Conservation (phyloP, 768 basidiomycete species). For the Lentinula raphanica region DNA sequence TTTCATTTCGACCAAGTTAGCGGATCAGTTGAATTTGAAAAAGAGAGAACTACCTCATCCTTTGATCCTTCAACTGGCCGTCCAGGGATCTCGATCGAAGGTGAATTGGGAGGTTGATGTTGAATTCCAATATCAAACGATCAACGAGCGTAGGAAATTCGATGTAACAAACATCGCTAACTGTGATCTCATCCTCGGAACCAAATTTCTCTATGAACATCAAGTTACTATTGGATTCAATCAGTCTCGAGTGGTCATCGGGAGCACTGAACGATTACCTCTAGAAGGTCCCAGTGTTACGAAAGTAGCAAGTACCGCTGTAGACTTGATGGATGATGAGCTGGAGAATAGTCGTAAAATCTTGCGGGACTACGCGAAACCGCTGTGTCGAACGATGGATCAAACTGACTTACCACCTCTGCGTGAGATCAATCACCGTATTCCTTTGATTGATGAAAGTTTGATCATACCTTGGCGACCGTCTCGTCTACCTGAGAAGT, state of each 20-base stretch:
- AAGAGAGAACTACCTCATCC: constrained; percentile 15
- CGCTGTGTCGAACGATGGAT: constrained; percentile 8
- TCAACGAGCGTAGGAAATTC: constrained; percentile 18
- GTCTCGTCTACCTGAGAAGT: constrained; percentile 19
- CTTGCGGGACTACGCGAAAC: constrained; percentile 10
- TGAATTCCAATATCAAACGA: constrained; percentile 11
- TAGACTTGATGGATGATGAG: constrained; percentile 5
- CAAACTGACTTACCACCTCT: constrained; percentile 17
- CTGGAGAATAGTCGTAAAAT: constrained; percentile 6
- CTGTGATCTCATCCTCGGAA: constrained; percentile 35
- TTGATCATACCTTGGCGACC: constrained; percentile 14
- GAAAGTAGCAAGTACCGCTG: constrained; percentile 4
- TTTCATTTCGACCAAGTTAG: constrained; percentile 23
- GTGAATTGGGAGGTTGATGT: constrained; percentile 14
- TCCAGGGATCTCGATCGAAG: constrained; percentile 21
- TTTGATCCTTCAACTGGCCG: constrained; percentile 22
- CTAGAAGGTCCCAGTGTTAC: constrained; percentile 13
- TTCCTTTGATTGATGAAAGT: constrained; percentile 20
- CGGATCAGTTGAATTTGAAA: constrained; percentile 17
- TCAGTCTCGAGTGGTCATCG: constrained; percentile 13
- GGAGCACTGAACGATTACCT: constrained; percentile 9
- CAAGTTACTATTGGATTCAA: constrained; percentile 23
- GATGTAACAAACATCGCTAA: constrained; percentile 31
- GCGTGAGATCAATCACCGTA: constrained; percentile 24
- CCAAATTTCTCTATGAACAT: constrained; percentile 29